A percentile compares a stretch with the other conserved stretches of the same genome.
Conservation (phyloP, 441 rosid species). For the Manihot esculenta region DNA sequence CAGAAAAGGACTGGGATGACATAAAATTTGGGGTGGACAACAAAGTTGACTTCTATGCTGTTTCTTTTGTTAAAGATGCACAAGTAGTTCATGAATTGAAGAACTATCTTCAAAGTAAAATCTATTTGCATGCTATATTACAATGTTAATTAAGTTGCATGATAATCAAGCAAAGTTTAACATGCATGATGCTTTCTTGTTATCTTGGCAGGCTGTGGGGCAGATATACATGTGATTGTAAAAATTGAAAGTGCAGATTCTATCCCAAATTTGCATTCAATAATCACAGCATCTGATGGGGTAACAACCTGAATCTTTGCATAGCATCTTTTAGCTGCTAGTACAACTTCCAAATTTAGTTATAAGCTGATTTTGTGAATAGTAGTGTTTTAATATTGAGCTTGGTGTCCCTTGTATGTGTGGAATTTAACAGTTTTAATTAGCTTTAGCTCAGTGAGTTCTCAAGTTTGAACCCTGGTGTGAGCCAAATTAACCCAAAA, state of each 20-base stretch:
- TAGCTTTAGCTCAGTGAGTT: too few relatives aligned
- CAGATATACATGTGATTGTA: constrained; percentile 91
- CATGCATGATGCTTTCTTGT: constrained; percentile 21
- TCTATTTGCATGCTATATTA: constrained; percentile 2
- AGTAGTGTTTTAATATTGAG: background rate
- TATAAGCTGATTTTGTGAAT: background rate
- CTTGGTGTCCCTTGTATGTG: too few relatives aligned
- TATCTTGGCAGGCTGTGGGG: constrained; percentile 63
- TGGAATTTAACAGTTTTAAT: too few relatives aligned
- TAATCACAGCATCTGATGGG: constrained; percentile 99
- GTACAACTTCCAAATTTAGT: background rate
- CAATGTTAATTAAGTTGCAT: constrained; percentile 9
- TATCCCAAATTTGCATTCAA: constrained; percentile 89
- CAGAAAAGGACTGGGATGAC: constrained; percentile 99
- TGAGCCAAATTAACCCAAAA: too few relatives aligned
- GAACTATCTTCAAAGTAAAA: constrained; percentile 73
- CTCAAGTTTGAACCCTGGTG: too few relatives aligned
- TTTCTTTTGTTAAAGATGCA: constrained; percentile 97
- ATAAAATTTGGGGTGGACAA: constrained; percentile 96
- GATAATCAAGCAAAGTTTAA: constrained; percentile 4
- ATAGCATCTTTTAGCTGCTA: constrained; percentile 19
- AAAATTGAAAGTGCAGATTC: constrained; percentile 99
- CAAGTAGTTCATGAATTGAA: constrained; percentile 97
- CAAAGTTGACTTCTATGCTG: constrained; percentile 91
- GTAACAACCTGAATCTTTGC: constrained; percentile 42